Base-by-base conservation (phyloP, 192 early-diverging fungal genomes). In the Neocallimastix lanati region DNA sequence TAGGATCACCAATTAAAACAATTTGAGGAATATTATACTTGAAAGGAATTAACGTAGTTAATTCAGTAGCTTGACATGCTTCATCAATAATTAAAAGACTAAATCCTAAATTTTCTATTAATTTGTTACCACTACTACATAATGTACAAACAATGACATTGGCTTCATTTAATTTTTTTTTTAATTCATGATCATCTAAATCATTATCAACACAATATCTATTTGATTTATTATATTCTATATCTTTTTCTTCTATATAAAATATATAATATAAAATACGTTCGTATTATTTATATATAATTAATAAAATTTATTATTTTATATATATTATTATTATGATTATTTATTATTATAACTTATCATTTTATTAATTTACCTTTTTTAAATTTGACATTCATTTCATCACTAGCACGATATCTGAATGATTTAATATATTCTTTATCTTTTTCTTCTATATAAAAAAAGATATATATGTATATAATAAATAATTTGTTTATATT, bases 31-130 rank as follows among this genome's bases (percentile, higher is more conserved):
- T 91, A 30, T 91, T 91, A 76, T 93, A 94, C 58, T 92, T 91
- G 15, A 97, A 83, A 25, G 96, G 96, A 82, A 99, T 98, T 82
- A 98, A 78, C 6, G 91, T 90, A 27, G 90, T 88, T 16, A 96
- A 86, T 83, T 99, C 97, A 29, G 95, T 91, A 6, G 93, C 91
- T 81, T 99, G 97, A 29, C 95, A 94, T 0, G 97, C 97, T 83
- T 99, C 97, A 82, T 99, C 97, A 79, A 99, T 93, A 79, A 99
- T 96, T 14, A 97, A 92, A 0, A 92, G 90, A 28, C 91, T 88
- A 87, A 12, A 83, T 13, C 83, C 79, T 15, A 93, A 81, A 29
- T 87, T 85, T 0, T 88, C 86, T 40, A 98, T 81, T 76, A 91
- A 85, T 33, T 95, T 93, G 67, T 96, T 92, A 0, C 95, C 97